phyloP scores from a whole-genome alignment of 225 moss, liverwort and hornwort genomes.

The Sphagnum contortum region DNA sequence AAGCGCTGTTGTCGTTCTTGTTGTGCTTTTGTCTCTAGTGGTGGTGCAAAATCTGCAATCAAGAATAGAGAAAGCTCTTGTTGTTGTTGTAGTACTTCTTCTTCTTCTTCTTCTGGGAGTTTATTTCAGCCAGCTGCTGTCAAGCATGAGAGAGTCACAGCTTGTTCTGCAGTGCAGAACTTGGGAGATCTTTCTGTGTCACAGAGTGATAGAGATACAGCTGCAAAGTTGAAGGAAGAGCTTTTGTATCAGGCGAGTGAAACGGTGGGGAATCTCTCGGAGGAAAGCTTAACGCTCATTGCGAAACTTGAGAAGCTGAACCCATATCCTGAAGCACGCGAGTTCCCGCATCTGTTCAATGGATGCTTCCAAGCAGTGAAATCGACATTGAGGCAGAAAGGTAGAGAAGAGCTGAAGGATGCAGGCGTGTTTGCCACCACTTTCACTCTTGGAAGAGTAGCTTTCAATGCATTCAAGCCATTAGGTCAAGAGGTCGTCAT shows the following conservation, averaged over 20 bases:
- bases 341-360: constrained; percentile 16
- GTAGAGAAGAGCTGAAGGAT: constrained; percentile 13
- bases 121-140: too few species aligned
- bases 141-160: too few species aligned
- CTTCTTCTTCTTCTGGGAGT: too few species aligned
- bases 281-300: constrained; percentile 22
- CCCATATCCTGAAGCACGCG: constrained; percentile 29
- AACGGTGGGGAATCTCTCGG: constrained; percentile 20
- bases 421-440: constrained; percentile 24
- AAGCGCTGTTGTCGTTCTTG: too few species aligned
- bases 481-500: constrained; percentile 24
- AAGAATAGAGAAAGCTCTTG: too few species aligned
- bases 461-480: constrained; percentile 45
- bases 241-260: constrained; percentile 20
- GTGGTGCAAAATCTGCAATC: too few species aligned
- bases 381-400: constrained; percentile 18
- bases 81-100: too few species aligned
- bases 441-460: constrained; percentile 24
- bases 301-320: constrained; percentile 25
- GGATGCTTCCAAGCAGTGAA: constrained; percentile 34
- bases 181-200: too few species aligned
- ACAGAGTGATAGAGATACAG: too few species aligned
- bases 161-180: too few species aligned
- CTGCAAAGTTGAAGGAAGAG: constrained; percentile 20
- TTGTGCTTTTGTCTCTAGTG: too few species aligned